Evolutionary conservation across 75 land plant species (phyloP).

Genomic region (Pinus taeda): DNA sequence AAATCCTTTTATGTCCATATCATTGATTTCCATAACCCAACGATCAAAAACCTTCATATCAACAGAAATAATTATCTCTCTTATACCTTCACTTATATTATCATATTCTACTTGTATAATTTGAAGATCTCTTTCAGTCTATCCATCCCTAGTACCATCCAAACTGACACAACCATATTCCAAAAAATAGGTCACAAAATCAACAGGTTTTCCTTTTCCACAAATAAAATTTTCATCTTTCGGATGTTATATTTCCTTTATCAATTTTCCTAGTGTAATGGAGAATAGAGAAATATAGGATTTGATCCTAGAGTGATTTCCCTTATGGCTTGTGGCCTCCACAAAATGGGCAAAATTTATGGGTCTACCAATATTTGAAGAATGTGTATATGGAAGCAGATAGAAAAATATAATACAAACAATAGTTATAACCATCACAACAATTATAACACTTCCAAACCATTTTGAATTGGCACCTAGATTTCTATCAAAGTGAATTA

Average conservation of each 20-base stretch:
- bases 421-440: no score
- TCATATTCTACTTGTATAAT: constrained; percentile 47
- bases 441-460: no score
- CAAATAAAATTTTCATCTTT: constrained; percentile 63
- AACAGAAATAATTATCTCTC: no score
- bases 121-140: constrained; percentile 51
- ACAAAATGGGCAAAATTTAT: constrained; percentile 84
- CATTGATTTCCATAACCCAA: no score
- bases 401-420: no score
- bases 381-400: no score
- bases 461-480: no score
- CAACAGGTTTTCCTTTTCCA: constrained; percentile 37
- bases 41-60: no score
- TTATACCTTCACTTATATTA: constrained; percentile 16
- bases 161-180: constrained; percentile 56
- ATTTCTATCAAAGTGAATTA: constrained; percentile 72
- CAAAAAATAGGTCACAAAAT: constrained; percentile 70
- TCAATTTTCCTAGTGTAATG: constrained; percentile 70
- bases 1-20: no score
- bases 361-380: not conserved
- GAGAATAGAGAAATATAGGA: constrained; percentile 76
- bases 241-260: constrained; percentile 45
- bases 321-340: constrained; percentile 39
- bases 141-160: constrained; percentile 34
- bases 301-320: constrained; percentile 20